Evolutionary conservation across 2,329 filamentous ascomycete species (phyloP).

Genomic region (Zymoseptoria tritici): DNA sequence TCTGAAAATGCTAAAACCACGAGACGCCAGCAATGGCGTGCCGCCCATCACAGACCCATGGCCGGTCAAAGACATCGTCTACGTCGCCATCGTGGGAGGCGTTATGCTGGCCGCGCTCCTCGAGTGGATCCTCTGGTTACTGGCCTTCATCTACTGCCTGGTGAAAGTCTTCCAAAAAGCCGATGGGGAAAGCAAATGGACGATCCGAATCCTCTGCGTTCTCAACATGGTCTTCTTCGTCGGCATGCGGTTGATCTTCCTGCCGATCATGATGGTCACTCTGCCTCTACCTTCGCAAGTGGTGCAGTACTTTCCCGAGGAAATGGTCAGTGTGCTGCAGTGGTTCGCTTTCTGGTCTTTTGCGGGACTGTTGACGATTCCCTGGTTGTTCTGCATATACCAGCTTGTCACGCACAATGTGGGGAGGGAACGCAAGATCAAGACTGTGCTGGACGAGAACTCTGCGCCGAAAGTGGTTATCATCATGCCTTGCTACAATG

Average conservation of each 20-base stretch:
- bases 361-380: slow-evolving; percentile 72
- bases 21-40: slow-evolving; percentile 1
- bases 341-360: slow-evolving; percentile 97
- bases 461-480: slow-evolving; percentile 91
- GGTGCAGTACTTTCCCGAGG: slow-evolving; percentile 61
- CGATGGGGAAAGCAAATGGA: slow-evolving; percentile 59
- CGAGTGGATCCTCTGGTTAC: slow-evolving; percentile 92
- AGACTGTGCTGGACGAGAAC: slow-evolving; percentile 72
- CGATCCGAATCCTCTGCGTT: slow-evolving; percentile 68
- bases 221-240: slow-evolving; percentile 67
- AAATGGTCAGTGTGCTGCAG: slow-evolving; percentile 66
- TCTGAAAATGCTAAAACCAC: not conserved
- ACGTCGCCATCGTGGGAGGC: slow-evolving; percentile 69
- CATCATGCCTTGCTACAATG: slow-evolving; percentile 95
- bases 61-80: slow-evolving; percentile 60
- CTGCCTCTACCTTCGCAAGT: slow-evolving; percentile 71
- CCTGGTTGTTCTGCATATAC: slow-evolving; percentile 90
- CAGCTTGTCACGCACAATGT: slow-evolving; percentile 82
- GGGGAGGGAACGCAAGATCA: slow-evolving; percentile 72
- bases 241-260: slow-evolving; percentile 74
- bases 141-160: slow-evolving; percentile 87
- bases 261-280: slow-evolving; percentile 91
- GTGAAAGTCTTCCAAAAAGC: slow-evolving; percentile 84
- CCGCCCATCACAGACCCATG: slow-evolving; percentile 17
- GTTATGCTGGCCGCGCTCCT: slow-evolving; percentile 78